Base-by-base conservation (phyloP, 2,329 filamentous ascomycete species). In the Aspergillus glaucus region DNA sequence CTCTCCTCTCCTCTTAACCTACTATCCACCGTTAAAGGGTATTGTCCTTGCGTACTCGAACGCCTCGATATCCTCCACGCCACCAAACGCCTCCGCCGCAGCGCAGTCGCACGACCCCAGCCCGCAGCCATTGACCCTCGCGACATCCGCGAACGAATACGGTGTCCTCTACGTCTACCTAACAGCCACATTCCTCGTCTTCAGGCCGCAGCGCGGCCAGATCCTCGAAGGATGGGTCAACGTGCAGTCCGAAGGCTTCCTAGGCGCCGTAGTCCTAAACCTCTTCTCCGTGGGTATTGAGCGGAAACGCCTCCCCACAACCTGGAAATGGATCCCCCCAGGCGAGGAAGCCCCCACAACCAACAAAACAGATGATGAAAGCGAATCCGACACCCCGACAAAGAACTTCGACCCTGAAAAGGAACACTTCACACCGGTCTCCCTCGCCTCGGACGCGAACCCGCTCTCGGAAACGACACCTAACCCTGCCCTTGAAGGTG, bases 211-310 rank as follows among this genome's bases (percentile, higher is more conserved):
- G 46, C 80, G 81, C 42, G 87, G 88, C 32, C 81, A 84, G 7
- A 82, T 79, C 69, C 79, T 97, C 63, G 85, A 91, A 56, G 93
- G 89, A 9, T 84, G 79, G 57, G 80, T 96, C 48, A 93, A 92
- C 61, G 76, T 96, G 26, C 88, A 95, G 64, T 92, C 86, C 43
- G 88, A 93, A 58, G 89, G 88, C 6, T 89, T 96, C 63, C 78
- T 98, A 6, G 91, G 92, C 17, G 80, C 96, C 2, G 82, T 94
- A 9, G 93, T 89, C 66, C 91, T 89, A 71, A 92, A 92, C 67
- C 82, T 89, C 56, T 97, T 97, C 77, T 95, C 93, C 58, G 88
- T 92, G 1, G 88, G 86, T 40, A 87, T 98, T 51, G 86, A 92
- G 60, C 78, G 85, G 19, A 81, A 80, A 52, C 78, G 88, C 32